Base-by-base conservation (phyloP, 495 filamentous ascomycete genomes). In the Podospora pseudoanserina region DNA sequence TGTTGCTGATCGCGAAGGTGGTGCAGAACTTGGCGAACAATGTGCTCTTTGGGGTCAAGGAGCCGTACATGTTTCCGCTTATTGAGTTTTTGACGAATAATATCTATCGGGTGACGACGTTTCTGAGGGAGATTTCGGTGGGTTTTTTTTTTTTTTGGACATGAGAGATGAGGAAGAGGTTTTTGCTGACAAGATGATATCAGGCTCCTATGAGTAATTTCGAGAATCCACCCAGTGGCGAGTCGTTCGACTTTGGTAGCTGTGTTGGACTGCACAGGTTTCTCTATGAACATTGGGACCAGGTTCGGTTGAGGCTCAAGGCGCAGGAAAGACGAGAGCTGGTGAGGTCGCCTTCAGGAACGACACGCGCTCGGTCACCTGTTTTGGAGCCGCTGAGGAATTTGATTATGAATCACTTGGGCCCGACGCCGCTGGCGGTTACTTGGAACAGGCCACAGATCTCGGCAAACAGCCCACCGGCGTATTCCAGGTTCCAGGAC, bases 1-100 rank as follows among this genome's bases (percentile, higher is more conserved):
- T 90, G 28, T 79, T 90, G 27, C 81, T 90, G 30, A 88, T 90
- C 65, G 87, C 88, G 20, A 90, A 90, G 71, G 84, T 90, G 65
- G 84, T 90, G 30, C 88, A 90, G 68, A 89, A 88, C 72, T 77
- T 90, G 56, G 88, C 88, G 34, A 90, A 90, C 68, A 90, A 90
- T 70, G 88, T 90, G 34, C 79, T 89, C 1, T 90, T 90, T 66
- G 88, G 87, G n/a, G 86, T 86, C 30, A 90, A 90, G 74, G 88
- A 90, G 73, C 84, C 86, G 15, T 90, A 86, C 71, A 90, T 90
- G 88, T 86, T 85, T 67, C 87, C 87, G 9, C 75, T 90, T 18
- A 89, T 89, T 70, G 84, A 87, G 70, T 89, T 90, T 71, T 74
- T 90, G 34, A 84, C 85, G 0, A 80, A 86, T 64, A 87, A 90